Percentiles rank a stretch among this genome's conserved stretches.
phyloP scores from a whole-genome alignment of 495 filamentous ascomycete genomes.

The Bombardia bombarda region DNA sequence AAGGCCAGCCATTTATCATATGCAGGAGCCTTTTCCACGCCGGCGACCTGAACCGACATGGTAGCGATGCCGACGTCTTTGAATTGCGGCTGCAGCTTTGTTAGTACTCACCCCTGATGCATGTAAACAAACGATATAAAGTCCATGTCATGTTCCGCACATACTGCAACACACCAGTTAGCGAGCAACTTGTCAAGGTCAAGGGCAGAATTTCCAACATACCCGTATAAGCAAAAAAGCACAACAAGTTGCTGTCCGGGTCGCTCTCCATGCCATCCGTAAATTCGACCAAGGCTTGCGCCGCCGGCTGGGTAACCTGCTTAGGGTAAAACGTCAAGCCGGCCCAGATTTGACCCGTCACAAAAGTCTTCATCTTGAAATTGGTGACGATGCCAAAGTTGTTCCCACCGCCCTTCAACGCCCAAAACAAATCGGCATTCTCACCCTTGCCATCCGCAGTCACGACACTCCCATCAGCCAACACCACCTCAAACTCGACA shows the following conservation, averaged over 20 bases:
- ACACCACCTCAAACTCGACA: slow-evolving; percentile 38
- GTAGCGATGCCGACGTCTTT: slow-evolving; percentile 13
- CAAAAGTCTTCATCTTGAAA: slow-evolving; percentile 20
- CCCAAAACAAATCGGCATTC: slow-evolving; percentile 40
- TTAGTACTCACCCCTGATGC: no score
- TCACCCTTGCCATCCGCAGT: slow-evolving; percentile 31
- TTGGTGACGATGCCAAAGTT: slow-evolving; percentile 43
- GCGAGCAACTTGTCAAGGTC: no score
- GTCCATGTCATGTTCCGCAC: no score
- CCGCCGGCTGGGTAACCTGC: slow-evolving; percentile 1
- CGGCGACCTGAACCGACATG: slow-evolving; percentile 14
- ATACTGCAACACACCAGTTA: no score
- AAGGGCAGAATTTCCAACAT: no score
- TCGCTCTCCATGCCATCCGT: slow-evolving; percentile 22
- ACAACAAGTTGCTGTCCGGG: slow-evolving; percentile 8
- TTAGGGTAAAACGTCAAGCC: slow-evolving; percentile 8
- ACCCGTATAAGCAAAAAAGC: slow-evolving; percentile 10
- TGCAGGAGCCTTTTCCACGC: slow-evolving; percentile 9
- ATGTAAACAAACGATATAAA: no score
- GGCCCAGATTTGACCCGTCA: slow-evolving; percentile 11
- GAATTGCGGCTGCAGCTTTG: slow-evolving; percentile 13
- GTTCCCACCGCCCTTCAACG: slow-evolving; percentile 35
- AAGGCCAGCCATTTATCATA: slow-evolving; percentile 12
- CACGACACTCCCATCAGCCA: slow-evolving; percentile 35
- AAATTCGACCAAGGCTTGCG: slow-evolving; percentile 6